These are phyloP conservation scores for Candida orba DNA, from an alignment of 805 yeast genomes.

Conservation along the genomic window DNA sequence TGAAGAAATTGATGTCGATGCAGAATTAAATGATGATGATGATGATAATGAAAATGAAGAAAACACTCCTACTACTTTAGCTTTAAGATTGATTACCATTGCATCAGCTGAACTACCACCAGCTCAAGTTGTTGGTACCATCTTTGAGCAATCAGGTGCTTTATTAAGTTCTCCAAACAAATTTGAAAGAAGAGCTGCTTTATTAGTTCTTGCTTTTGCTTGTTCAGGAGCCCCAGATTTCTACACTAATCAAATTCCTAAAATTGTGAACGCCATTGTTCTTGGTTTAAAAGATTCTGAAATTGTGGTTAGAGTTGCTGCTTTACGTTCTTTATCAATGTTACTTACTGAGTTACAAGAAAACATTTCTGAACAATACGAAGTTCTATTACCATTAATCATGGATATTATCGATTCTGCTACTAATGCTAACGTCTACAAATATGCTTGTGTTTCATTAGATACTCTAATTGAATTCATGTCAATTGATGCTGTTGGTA, in stretches of 20 bases:
- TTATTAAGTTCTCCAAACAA: slow-evolving; percentile 57
- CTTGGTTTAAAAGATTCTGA: slow-evolving; percentile 73
- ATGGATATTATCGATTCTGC: slow-evolving; percentile 85
- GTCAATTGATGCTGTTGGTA: slow-evolving; percentile 75
- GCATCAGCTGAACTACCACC: slow-evolving; percentile 87
- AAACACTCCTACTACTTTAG: slow-evolving; percentile 68
- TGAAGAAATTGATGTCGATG: slow-evolving; percentile 74
- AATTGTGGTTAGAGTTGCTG: slow-evolving; percentile 74
- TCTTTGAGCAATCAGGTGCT: slow-evolving; percentile 55
- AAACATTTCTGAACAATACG: slow-evolving; percentile 77
- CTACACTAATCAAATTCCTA: slow-evolving; percentile 65
- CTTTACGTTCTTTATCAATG: slow-evolving; percentile 71
- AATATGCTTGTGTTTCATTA: slow-evolving; percentile 83
- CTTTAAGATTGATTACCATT: slow-evolving; percentile 70
- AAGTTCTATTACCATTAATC: slow-evolving; percentile 73
- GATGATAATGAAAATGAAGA: slow-evolving; percentile 95
- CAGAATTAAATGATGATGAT: slow-evolving; percentile 68
- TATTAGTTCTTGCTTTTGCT: slow-evolving; percentile 73
- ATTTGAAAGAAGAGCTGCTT: slow-evolving; percentile 81
- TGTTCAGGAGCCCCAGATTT: slow-evolving; percentile 94
- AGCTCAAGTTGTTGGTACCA: slow-evolving; percentile 78
- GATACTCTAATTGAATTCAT: slow-evolving; percentile 91
- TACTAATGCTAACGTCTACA: slow-evolving; percentile 73
- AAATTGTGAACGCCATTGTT: slow-evolving; percentile 64
- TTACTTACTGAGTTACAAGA: slow-evolving; percentile 83